Percentiles rank a stretch among this genome's conserved stretches.
phyloP scores from a whole-genome alignment of 1,139 yeast species.

The Pichia sp. region DNA sequence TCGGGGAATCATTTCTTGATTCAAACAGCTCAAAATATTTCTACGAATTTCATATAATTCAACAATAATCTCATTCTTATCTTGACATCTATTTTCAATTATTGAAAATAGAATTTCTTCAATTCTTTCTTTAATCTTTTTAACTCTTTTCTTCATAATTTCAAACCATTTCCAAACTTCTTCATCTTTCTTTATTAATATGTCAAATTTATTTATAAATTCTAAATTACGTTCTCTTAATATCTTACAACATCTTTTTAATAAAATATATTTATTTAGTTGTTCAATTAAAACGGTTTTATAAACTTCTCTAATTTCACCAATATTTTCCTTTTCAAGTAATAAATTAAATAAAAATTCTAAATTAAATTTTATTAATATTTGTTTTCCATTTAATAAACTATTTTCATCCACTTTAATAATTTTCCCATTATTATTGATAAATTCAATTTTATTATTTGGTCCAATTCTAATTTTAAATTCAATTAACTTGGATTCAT shows the following conservation, averaged over 20 bases:
- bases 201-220: background rate
- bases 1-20: no score
- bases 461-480: background rate
- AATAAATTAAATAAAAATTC: background rate
- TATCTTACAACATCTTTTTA: constrained; percentile 5
- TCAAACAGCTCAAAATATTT: background rate
- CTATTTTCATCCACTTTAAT: background rate
- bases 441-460: background rate
- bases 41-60: background rate
- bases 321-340: background rate
- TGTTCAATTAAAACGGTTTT: background rate
- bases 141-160: background rate
- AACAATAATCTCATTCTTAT: background rate
- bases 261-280: constrained; percentile 2
- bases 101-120: background rate
- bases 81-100: no score
- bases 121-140: background rate
- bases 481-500: background rate
- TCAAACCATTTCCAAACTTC: constrained; percentile 7
- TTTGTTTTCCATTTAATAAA: constrained; percentile 1
- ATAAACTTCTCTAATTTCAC: background rate
- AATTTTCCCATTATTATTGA: background rate
- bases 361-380: background rate
- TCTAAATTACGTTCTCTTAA: constrained; percentile 1
- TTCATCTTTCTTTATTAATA: constrained; percentile 1